These are phyloP conservation scores for Botryotinia narcissicola DNA, from an alignment of 2,329 filamentous ascomycete species.

Conservation along the genomic window DNA sequence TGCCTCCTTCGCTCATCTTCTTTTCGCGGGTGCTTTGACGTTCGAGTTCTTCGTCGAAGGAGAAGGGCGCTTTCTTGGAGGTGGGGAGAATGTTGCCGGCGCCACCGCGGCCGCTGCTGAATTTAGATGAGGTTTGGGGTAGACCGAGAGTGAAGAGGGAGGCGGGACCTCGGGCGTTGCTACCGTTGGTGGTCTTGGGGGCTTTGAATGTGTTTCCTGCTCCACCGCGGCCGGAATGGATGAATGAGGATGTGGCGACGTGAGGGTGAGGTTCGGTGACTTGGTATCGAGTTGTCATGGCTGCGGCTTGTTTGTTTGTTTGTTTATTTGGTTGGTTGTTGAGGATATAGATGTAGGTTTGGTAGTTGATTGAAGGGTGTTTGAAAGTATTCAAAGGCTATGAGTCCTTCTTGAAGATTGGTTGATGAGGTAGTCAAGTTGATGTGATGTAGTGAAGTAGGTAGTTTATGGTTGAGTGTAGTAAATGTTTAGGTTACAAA, in stretches of 20 bases:
- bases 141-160: slow-evolving; percentile 33
- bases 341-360: neutral
- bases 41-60: slow-evolving; percentile 38
- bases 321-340: slow-evolving; percentile 1
- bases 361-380: neutral
- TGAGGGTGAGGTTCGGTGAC: slow-evolving; percentile 38
- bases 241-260: slow-evolving; percentile 30
- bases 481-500: neutral
- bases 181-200: slow-evolving; percentile 31
- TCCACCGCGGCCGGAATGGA: slow-evolving; percentile 37
- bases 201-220: slow-evolving; percentile 38
- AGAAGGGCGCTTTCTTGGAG: slow-evolving; percentile 35
- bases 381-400: neutral
- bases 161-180: slow-evolving; percentile 34
- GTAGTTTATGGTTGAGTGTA: neutral
- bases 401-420: no score
- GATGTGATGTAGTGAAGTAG: neutral
- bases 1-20: slow-evolving; percentile 30
- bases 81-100: slow-evolving; percentile 37
- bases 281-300: slow-evolving; percentile 30
- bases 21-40: slow-evolving; percentile 34
- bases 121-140: slow-evolving; percentile 32
- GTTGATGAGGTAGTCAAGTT: neutral
- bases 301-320: slow-evolving; percentile 15
- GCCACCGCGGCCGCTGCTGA: slow-evolving; percentile 36